Base-by-base conservation (phyloP, 177 flowering plant genomes). In the Vitis hybrid region DNA sequence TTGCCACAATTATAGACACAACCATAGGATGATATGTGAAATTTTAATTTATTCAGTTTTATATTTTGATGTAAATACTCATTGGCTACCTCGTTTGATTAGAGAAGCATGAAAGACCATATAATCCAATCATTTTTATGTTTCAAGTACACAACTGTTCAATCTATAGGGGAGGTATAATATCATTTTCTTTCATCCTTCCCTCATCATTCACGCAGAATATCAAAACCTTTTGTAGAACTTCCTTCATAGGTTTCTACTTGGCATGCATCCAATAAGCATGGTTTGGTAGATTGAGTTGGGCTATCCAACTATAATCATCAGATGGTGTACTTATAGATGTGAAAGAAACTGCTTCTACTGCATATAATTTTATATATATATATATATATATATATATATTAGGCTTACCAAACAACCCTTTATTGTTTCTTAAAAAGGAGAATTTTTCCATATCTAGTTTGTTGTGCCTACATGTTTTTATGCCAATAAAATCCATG, bases 91-190 rank as follows among this genome's bases (percentile, higher is more conserved):
- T 52, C 70, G 58, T 16, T 40, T 60, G 27, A 72, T 52, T 18
- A 27, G 1, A 40, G 76, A 77, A 66, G 78, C 76, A 50, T 52
- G 68, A 66, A 69, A 68, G 63, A 62, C 50, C n/a, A 54, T n/a
- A 67, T 48, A 48, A 56, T 55, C 51, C 65, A 27, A 54, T 27
- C 27, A 7, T 32, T 11, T 1, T 30, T 63, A 63, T 15, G 18
- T 65, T 24, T 50, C 84, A 93, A 93, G 72, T 89, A 74, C 72
- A 96, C 99, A 19, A 96, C 97, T 15, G 95, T 93, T 74, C 99
- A 96, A 76, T 96, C 93, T 77, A 96, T 97, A 4, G 99, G 99
- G 71, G 99, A 96, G 90, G 97, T 95, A 80, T 40, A 66, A 52
- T 12, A n/a, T 21, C 62, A 55, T 52, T 52, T 35, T 52, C 10